phyloP scores from a whole-genome alignment of 164 flowering plant species.

The Magnolia kwangsiensis region DNA sequence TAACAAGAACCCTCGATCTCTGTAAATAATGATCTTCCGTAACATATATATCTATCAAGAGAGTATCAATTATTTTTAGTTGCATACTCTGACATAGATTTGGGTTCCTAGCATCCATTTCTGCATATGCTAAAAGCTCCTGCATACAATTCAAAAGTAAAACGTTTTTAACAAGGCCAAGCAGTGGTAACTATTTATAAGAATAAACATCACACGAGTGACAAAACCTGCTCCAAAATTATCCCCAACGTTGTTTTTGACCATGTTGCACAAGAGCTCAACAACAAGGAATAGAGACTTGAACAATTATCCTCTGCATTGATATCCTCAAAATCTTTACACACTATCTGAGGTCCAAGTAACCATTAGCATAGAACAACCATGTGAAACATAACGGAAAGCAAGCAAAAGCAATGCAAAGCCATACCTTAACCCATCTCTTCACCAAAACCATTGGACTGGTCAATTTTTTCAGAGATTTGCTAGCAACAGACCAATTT shows the following conservation, averaged over 20 bases:
- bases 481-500: conserved; percentile 55
- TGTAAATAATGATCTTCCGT: conserved; percentile 35
- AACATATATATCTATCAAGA: conserved; percentile 47
- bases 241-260: conserved; percentile 37
- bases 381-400: conserved; percentile 4
- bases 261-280: conserved; percentile 21
- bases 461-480: conserved; percentile 35
- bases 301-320: conserved; percentile 25
- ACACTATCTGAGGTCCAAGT: conserved; percentile 45
- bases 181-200: neutral
- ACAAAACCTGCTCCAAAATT: conserved; percentile 73
- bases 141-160: conserved; percentile 20
- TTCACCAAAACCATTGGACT: conserved; percentile 58
- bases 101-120: conserved; percentile 33
- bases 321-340: conserved; percentile 28
- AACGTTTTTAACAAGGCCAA: neutral
- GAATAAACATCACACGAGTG: conserved; percentile 6
- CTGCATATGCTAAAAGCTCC: conserved; percentile 80
- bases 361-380: conserved; percentile 17
- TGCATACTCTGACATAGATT: conserved; percentile 61
- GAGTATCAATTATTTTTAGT: conserved; percentile 45
- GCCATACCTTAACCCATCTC: conserved; percentile 85
- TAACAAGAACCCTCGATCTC: conserved; percentile 50
- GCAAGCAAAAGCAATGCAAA: neutral
- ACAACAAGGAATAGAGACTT: conserved; percentile 43